A percentile compares a stretch with the other conserved stretches of the same genome.
Evolutionary conservation across 2,329 filamentous ascomycete genomes (phyloP).

Genomic region (Neurospora sp.): DNA sequence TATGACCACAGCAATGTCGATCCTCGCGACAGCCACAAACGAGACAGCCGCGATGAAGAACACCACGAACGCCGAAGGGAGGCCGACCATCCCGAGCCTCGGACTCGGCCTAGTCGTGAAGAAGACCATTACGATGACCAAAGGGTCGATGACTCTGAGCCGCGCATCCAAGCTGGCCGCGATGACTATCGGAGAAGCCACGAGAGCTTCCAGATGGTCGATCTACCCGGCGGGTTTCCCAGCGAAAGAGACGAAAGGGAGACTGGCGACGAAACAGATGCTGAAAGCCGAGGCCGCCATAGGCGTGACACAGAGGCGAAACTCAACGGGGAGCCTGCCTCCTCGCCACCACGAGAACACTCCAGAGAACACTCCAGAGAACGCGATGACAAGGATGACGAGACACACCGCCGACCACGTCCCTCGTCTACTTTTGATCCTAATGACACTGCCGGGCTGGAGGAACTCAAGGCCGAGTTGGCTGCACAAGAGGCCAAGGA

Average conservation of each 20-base stretch:
- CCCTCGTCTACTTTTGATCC: slow-evolving; percentile 38
- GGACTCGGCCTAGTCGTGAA: slow-evolving; percentile 1
- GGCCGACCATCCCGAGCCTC: background rate
- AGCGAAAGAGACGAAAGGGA: slow-evolving; percentile 9
- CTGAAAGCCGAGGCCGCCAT: slow-evolving; percentile 20
- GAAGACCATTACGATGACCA: slow-evolving; percentile 19
- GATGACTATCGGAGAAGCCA: background rate
- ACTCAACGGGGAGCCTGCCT: slow-evolving; percentile 25
- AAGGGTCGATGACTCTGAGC: slow-evolving; percentile 10
- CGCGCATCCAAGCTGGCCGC: background rate
- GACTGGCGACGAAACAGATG: slow-evolving; percentile 11
- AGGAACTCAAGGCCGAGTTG: slow-evolving; percentile 40
- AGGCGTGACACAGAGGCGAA: slow-evolving; percentile 30
- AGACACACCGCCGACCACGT: slow-evolving; percentile 26
- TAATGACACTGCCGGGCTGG: slow-evolving; percentile 40
- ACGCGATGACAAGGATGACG: slow-evolving; percentile 8
- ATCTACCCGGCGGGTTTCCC: background rate
- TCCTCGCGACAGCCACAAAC: background rate
- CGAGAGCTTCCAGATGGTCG: slow-evolving; percentile 19
- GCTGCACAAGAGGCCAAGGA: slow-evolving; percentile 27
- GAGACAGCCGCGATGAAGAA: background rate
- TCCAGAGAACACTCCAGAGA: slow-evolving; percentile 25
- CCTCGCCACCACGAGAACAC: slow-evolving; percentile 26
- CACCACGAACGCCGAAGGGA: background rate
- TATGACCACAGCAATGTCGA: background rate